phyloP scores from a whole-genome alignment of 331 rosid species.

The Ulmus americana region DNA sequence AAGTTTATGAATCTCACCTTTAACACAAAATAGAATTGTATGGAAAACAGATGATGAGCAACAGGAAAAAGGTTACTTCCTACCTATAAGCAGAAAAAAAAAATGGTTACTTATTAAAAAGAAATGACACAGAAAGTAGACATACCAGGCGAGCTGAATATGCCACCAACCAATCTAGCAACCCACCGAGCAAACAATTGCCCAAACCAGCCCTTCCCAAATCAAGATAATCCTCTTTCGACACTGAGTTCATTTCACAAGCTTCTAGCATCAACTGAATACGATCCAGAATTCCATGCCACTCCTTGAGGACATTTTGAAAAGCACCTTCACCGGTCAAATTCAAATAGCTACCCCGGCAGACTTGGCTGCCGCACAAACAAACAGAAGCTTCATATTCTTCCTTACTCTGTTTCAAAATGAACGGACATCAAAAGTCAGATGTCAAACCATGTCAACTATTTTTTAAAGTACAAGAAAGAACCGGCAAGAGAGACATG shows the following conservation, averaged over 20 bases:
- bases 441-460: slow-evolving; percentile 3
- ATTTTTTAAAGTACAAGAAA: slow-evolving; percentile 10
- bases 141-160: slow-evolving; percentile 96
- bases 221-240: slow-evolving; percentile 85
- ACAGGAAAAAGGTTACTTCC: neutral
- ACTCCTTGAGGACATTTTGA: slow-evolving; percentile 81
- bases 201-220: slow-evolving; percentile 96
- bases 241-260: slow-evolving; percentile 68
- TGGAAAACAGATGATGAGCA: slow-evolving; percentile 7
- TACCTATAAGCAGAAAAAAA: neutral
- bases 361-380: slow-evolving; percentile 98
- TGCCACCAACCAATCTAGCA: slow-evolving; percentile 95
- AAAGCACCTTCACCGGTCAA: slow-evolving; percentile 97
- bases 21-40: slow-evolving; percentile 24
- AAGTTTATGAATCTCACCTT: slow-evolving; percentile 94
- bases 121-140: slow-evolving; percentile 4
- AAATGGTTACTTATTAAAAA: slow-evolving; percentile 9
- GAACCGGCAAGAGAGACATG: slow-evolving; percentile 32
- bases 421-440: slow-evolving; percentile 23
- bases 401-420: slow-evolving; percentile 76
- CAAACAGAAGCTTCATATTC: slow-evolving; percentile 98
- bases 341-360: slow-evolving; percentile 96
- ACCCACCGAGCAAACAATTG: slow-evolving; percentile 91
- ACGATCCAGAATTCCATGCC: slow-evolving; percentile 86
- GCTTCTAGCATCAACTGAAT: slow-evolving; percentile 89